A percentile compares a stretch with the other conserved stretches of the same genome.
phyloP scores from a whole-genome alignment of 768 basidiomycete species.

The Tulasnella sp. region DNA sequence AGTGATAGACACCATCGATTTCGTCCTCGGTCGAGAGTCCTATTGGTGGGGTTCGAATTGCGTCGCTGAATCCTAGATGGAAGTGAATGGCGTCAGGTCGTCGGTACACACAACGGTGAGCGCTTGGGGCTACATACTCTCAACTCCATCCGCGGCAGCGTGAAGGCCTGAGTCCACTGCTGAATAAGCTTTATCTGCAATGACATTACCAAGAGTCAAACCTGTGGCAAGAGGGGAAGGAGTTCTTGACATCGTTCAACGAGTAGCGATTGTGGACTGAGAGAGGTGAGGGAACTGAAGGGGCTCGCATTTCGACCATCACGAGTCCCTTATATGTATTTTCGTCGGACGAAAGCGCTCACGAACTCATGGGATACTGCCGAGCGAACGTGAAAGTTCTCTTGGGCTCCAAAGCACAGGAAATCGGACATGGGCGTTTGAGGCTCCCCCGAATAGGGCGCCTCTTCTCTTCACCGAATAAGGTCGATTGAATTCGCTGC shows the following conservation, averaged over 20 bases:
- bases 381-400: not conserved
- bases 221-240: not conserved
- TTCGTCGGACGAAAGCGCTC: not conserved
- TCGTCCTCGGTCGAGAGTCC: not conserved
- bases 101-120: not conserved
- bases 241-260: not conserved
- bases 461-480: not conserved
- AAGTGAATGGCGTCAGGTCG: not conserved
- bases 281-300: no score
- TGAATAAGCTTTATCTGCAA: not conserved
- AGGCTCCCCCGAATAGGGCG: not conserved
- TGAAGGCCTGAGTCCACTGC: not conserved
- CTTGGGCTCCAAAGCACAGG: not conserved
- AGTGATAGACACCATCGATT: constrained; percentile 3
- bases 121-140: not conserved
- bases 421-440: not conserved
- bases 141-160: not conserved
- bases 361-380: no score
- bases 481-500: not conserved
- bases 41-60: not conserved
- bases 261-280: not conserved
- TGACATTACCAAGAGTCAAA: not conserved
- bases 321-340: not conserved
- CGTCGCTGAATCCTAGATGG: not conserved
- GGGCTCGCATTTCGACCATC: not conserved